These are phyloP conservation scores for Chlamydomonas schloesseri DNA, from an alignment of 139 green algal species.

Conservation along the genomic window DNA sequence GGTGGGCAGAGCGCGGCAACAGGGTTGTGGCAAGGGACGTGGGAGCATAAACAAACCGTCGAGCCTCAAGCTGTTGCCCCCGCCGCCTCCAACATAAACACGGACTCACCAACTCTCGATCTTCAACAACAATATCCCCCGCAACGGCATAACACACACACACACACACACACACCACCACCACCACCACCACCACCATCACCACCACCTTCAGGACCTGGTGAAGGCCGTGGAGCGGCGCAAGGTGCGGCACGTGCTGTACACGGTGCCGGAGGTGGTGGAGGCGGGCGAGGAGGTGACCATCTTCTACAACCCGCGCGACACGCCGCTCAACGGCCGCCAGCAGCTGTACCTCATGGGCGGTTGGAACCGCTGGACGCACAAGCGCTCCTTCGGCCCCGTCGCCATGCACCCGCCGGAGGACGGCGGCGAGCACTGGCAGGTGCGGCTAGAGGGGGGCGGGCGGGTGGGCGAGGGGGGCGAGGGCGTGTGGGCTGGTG, in stretches of 20 bases:
- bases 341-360: constrained; percentile 85
- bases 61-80: too few relatives aligned
- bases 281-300: constrained; percentile 79
- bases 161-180: too few relatives aligned
- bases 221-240: constrained; percentile 64
- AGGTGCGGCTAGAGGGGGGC: too few relatives aligned
- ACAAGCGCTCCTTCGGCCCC: constrained; percentile 68
- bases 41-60: too few relatives aligned
- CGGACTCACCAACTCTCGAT: too few relatives aligned
- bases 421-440: constrained; percentile 54
- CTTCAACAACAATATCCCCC: too few relatives aligned
- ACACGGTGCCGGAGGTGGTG: constrained; percentile 81
- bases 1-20: not conserved
- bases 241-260: constrained; percentile 87
- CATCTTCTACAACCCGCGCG: constrained; percentile 94
- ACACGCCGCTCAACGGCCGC: constrained; percentile 87
- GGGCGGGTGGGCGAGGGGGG: too few relatives aligned
- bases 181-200: too few relatives aligned
- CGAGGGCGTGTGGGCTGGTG: too few relatives aligned
- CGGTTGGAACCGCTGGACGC: constrained; percentile 90
- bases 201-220: constrained; percentile 42
- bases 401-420: constrained; percentile 73
- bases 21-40: too few relatives aligned
- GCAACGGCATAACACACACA: too few relatives aligned
- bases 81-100: too few relatives aligned